Percentiles rank a stretch among this genome's conserved stretches.
These are phyloP conservation scores for Senna siamea DNA, from an alignment of 306 rosid species.

Conservation along the genomic window DNA sequence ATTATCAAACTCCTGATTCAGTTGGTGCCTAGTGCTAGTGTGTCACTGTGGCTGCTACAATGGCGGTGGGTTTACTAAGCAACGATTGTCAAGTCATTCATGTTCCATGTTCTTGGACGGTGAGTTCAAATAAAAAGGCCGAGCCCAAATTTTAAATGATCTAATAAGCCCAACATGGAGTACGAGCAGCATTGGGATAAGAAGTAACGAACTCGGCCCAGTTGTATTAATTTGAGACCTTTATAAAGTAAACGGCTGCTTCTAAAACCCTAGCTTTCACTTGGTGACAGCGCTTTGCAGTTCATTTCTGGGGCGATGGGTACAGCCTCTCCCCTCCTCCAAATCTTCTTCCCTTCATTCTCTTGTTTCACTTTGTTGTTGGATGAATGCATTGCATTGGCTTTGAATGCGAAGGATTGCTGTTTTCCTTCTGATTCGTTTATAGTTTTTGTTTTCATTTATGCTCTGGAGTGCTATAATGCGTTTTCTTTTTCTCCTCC, in stretches of 20 bases:
- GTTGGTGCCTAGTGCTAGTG: no score
- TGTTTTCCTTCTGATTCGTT: background rate
- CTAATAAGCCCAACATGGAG: no score
- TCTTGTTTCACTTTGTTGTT: background rate
- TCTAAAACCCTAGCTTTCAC: constrained; percentile 31
- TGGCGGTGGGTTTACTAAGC: no score
- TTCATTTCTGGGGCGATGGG: constrained; percentile 35
- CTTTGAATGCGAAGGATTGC: background rate
- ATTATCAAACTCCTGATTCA: no score
- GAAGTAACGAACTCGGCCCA: background rate
- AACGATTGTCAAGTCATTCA: no score
- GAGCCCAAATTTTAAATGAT: no score
- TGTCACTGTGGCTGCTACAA: no score
- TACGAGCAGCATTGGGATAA: no score
- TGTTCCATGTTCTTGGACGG: no score
- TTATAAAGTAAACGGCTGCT: background rate
- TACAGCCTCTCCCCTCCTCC: constrained; percentile 14
- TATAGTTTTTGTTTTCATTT: background rate
- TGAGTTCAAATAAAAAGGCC: no score
- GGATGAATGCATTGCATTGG: background rate
- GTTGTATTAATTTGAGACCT: background rate
- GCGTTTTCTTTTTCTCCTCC: background rate
- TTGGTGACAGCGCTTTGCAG: background rate
- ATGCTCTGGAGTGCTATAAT: background rate
- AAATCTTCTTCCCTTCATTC: background rate